Conservation (phyloP, 495 filamentous ascomycete genomes). For the Massariosphaeria phaeospora region DNA sequence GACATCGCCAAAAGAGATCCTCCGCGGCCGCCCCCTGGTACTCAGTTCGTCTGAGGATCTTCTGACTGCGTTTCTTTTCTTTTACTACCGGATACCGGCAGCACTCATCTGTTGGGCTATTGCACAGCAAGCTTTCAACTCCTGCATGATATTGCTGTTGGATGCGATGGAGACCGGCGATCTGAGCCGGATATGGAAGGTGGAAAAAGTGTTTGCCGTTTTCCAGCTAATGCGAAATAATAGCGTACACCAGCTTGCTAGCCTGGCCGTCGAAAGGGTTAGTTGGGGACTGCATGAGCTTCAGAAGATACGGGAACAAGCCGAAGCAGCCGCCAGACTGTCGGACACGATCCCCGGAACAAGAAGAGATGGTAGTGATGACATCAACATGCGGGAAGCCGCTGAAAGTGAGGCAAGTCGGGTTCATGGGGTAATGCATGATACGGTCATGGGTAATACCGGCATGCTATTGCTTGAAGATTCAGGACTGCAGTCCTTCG, state of each 20-base stretch:
- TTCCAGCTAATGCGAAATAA: constrained; percentile 44
- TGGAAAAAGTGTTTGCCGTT: constrained; percentile 43
- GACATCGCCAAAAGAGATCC: constrained; percentile 18
- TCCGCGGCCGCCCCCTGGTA: constrained; percentile 44
- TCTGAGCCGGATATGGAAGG: constrained; percentile 31
- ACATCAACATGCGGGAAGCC: constrained; percentile 32
- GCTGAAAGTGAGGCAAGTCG: constrained; percentile 17
- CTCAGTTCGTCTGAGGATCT: constrained; percentile 41
- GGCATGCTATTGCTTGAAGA: constrained; percentile 49
- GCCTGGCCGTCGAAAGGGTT: constrained; percentile 41
- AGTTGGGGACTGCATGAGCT: constrained; percentile 33
- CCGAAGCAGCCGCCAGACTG: too few species aligned
- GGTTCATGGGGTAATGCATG: constrained; percentile 11
- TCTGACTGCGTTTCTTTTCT: constrained; percentile 45
- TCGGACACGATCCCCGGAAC: background rate
- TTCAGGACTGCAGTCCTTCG: constrained; percentile 41
- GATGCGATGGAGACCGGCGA: constrained; percentile 45
- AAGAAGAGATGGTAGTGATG: background rate
- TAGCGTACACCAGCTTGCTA: constrained; percentile 45
- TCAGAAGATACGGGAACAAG: background rate
- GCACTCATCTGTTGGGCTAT: constrained; percentile 48
- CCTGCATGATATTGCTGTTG: constrained; percentile 45
- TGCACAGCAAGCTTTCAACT: constrained; percentile 49
- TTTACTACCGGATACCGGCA: constrained; percentile 41
- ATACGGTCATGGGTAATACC: constrained; percentile 48